These are phyloP conservation scores for Leishmania tarentolae DNA, from an alignment of 208 protist species.

Conservation along the genomic window DNA sequence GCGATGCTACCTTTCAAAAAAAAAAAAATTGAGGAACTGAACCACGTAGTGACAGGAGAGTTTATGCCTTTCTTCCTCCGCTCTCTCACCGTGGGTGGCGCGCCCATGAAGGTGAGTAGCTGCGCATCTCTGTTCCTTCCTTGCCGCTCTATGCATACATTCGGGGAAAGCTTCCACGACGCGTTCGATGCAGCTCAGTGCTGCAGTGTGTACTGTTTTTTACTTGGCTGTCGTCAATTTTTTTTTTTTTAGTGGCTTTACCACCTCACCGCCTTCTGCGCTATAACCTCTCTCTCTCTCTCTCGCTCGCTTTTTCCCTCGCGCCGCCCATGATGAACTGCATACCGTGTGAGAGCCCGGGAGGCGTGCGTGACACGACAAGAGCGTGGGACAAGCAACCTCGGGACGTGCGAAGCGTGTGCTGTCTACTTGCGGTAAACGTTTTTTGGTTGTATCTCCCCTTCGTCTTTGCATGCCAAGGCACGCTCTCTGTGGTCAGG, in stretches of 20 bases:
- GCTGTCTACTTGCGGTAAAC: neutral
- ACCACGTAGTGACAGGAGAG: neutral
- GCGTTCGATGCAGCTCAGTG: neutral
- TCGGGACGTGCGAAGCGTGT: neutral
- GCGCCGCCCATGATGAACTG: neutral
- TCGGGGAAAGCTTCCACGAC: neutral
- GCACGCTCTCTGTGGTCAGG: too few species aligned
- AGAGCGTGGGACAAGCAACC: neutral
- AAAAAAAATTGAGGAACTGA: neutral
- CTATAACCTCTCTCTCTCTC: neutral
- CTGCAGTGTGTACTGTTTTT: neutral
- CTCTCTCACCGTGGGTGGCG: neutral
- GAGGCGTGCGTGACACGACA: neutral
- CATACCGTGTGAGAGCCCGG: neutral
- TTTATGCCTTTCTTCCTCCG: neutral
- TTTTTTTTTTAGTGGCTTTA: neutral
- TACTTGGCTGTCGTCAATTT: neutral
- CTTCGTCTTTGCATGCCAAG: too few species aligned
- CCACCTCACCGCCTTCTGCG: neutral
- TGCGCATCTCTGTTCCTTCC: neutral
- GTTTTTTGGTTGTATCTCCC: neutral
- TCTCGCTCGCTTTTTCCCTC: neutral
- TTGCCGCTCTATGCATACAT: neutral
- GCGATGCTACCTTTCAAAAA: neutral
- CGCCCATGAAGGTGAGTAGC: neutral